Evolutionary conservation across 345 rosid species (phyloP).

Genomic region (Physaria fendleri): DNA sequence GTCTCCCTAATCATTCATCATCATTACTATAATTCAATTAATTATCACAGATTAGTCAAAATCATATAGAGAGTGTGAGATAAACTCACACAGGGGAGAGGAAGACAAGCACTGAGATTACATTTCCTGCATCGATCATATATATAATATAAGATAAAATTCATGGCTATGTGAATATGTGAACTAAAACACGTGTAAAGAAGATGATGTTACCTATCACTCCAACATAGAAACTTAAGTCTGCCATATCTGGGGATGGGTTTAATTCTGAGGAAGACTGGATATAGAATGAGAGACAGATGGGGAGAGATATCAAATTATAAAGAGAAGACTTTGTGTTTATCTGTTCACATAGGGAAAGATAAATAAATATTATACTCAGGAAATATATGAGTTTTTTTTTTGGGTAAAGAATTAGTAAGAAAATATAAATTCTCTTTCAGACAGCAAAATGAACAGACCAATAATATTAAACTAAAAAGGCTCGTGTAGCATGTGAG

Average conservation of each 20-base stretch:
- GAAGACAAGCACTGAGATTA: slow-evolving; percentile 64
- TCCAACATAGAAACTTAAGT: slow-evolving; percentile 44
- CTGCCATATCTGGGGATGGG: slow-evolving; percentile 32
- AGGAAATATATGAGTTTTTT: background rate
- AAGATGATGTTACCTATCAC: slow-evolving; percentile 43
- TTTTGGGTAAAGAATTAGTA: slow-evolving; percentile 1
- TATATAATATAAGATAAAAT: background rate
- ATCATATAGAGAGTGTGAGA: background rate
- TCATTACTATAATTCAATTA: background rate
- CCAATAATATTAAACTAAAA: background rate
- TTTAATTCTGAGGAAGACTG: background rate
- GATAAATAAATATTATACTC: background rate
- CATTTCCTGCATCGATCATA: slow-evolving; percentile 48
- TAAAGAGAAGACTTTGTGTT: slow-evolving; percentile 14
- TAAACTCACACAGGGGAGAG: slow-evolving; percentile 64
- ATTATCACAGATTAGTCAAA: background rate
- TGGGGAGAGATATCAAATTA: background rate
- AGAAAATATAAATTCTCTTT: slow-evolving; percentile 9
- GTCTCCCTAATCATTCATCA: slow-evolving; percentile 36
- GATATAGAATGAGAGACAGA: background rate
- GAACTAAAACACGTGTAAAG: background rate
- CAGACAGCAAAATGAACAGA: slow-evolving; percentile 8
- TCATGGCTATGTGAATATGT: background rate
- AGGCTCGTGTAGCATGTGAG: slow-evolving; percentile 21
- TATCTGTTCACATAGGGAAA: background rate